Evolutionary conservation across 2,329 filamentous ascomycete genomes (phyloP).

Genomic region (Scedosporium minutisporum): DNA sequence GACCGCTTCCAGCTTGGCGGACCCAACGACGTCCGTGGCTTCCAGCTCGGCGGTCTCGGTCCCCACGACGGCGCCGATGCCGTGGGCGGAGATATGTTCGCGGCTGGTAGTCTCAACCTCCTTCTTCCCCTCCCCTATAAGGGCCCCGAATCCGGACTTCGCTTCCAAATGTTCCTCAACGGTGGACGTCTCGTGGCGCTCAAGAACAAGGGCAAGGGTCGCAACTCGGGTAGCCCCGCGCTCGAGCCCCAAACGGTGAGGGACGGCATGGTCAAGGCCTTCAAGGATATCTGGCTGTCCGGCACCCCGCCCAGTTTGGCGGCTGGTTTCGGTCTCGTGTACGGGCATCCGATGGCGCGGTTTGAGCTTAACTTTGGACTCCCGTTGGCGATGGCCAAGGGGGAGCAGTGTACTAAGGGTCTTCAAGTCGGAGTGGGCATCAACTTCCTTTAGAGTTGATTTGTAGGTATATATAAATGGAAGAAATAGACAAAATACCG

Average conservation of each 20-base stretch:
- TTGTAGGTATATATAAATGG: not conserved
- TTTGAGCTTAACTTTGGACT: slow-evolving; percentile 96
- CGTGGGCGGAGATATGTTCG: slow-evolving; percentile 84
- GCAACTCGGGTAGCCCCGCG: slow-evolving; percentile 22
- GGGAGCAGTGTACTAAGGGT: slow-evolving; percentile 84
- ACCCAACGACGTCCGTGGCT: slow-evolving; percentile 88
- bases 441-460: slow-evolving; percentile 64
- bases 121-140: slow-evolving; percentile 76
- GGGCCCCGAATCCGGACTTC: slow-evolving; percentile 72
- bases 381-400: slow-evolving; percentile 69
- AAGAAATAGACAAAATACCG: not conserved
- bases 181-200: slow-evolving; percentile 77
- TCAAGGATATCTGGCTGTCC: slow-evolving; percentile 50
- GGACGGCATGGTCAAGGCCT: slow-evolving; percentile 46
- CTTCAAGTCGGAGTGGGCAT: slow-evolving; percentile 93
- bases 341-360: slow-evolving; percentile 84
- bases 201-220: slow-evolving; percentile 43
- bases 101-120: slow-evolving; percentile 78
- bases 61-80: slow-evolving; percentile 79
- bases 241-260: slow-evolving; percentile 36
- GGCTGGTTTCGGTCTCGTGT: slow-evolving; percentile 83
- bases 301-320: slow-evolving; percentile 75
- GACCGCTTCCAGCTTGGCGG: slow-evolving; percentile 94
- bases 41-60: slow-evolving; percentile 80
- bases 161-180: slow-evolving; percentile 86